Evolutionary conservation across 495 filamentous ascomycete species (phyloP), one percentile per base, ranked within the genome.

Genomic region (Tuber calosporum): DNA sequence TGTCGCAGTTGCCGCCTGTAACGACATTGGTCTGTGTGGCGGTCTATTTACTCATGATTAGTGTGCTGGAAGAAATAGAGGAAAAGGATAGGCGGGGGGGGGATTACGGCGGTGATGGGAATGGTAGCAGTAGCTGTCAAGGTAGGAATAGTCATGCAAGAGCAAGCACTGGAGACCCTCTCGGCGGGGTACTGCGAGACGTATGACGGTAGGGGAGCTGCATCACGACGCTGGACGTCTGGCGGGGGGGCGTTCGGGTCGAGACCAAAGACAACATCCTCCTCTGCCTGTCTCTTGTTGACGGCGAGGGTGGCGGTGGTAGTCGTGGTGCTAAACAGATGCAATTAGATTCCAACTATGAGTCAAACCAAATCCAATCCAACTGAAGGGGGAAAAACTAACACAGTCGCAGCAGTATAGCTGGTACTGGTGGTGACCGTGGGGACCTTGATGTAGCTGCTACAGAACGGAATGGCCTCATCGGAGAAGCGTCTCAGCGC

Each of bases 1-100:
- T 77, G 78, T 97, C 2, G 86, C 85, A 78, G 19, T 45, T 42
- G 13, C n/a, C 30, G 0, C 38, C 36, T n/a, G 22, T 36, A 11
- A 70, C 42, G 17, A 20, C 45, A 0, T 26, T 30, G 3, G 74
- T 77, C 5, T 17, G 17, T 1, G 70, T 77, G 1, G 66, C 45
- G 22, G 67, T 69, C 75, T 78, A 30, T n/a, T 20, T 48, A 37
- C 5, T 8, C 30, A 39, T 66, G 40, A 66, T 77, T 42, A 77
- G 42, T 26, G 45, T 72, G 36, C 26, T 62, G 13, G 53, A 34
- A 62, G 53, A 26, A 13, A 4, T 2, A 13, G 22, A 34, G 26
- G 11, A 62, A 34, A 26, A 30, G 7, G 4, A 6, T 45, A 20
- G 39, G 15, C 34, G 4, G 19, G 30, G 39, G 39, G 19, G 20